These are phyloP conservation scores for Firmiana major DNA, from an alignment of 345 rosid genomes.

Conservation along the genomic window DNA sequence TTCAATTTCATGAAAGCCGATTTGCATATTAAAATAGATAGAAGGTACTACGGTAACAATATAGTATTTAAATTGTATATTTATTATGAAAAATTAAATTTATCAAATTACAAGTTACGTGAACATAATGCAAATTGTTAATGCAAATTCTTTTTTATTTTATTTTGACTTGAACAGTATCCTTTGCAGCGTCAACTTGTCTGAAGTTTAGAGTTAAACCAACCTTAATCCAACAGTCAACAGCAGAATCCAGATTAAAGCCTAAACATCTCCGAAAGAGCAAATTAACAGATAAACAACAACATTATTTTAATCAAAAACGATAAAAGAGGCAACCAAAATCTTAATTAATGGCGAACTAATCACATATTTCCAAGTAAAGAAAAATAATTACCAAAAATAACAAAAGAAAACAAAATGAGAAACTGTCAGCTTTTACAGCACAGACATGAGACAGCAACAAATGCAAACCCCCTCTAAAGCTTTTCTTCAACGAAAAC, in stretches of 20 bases:
- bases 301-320: neutral
- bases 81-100: neutral
- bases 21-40: too few relatives aligned
- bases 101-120: neutral
- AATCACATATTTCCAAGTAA: neutral
- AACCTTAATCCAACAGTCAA: conserved; percentile 5
- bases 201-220: neutral
- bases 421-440: too few relatives aligned
- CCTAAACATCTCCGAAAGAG: neutral
- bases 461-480: neutral
- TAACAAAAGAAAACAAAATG: neutral
- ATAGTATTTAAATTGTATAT: too few relatives aligned
- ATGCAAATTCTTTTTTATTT: neutral
- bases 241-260: neutral
- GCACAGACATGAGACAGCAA: too few relatives aligned
- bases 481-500: neutral
- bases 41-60: too few relatives aligned
- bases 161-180: too few relatives aligned
- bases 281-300: too few relatives aligned
- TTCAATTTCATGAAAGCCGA: too few relatives aligned
- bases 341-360: neutral
- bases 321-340: neutral
- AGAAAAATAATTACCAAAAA: neutral
- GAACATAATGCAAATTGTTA: neutral
- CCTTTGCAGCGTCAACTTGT: too few relatives aligned